Base-by-base conservation (phyloP, 768 basidiomycete genomes). In the Russula emetica region DNA sequence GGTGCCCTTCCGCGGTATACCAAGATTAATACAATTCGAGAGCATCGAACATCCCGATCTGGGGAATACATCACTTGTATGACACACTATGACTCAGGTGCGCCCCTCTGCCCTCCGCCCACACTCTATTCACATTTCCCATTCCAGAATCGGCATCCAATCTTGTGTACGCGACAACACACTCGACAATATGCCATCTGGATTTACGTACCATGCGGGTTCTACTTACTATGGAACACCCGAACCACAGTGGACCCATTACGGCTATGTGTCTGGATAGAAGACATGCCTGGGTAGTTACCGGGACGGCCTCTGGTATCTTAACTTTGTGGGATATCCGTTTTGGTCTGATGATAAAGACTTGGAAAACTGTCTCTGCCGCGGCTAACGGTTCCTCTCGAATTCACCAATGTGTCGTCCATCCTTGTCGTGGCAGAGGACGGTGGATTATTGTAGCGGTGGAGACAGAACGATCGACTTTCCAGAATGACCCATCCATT, bases 301-400 rank as follows among this genome's bases (percentile, higher is more conserved):
- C 90, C 20, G 96, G 92, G 2, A 97, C 96, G 1, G 84, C 88
- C 2, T 84, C 83, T 1, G 97, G 96, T 6, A 84, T 88, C 16
- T 76, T 98, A 14, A 86, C 90, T 0, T 79, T 99, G 3, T 99
- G 95, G 94, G 97, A 99, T 76, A 85, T 93, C 49, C 88, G 96
- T 11, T 99, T 98, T 69, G 94, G 95, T 1, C 78, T 98, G 22
- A 77, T 89, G 5, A 79, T 98, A 67, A 90, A 90, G 73, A 91
- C 86, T 64, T 98, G 96, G 95, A 84, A 85, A 70, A 85, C 85
- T 8, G 85, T 85, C 11, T 78, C 79, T 7, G 79, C 82, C 4
- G 77, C 80, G 13, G 76, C 77, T 2, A 83, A 83, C 2, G 75
- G 78, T 44, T 78, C 80, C 8, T 80, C 80, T 2, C 81, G 84